phyloP scores from a whole-genome alignment of 257 asterid genomes.

The Henckelia pumila region DNA sequence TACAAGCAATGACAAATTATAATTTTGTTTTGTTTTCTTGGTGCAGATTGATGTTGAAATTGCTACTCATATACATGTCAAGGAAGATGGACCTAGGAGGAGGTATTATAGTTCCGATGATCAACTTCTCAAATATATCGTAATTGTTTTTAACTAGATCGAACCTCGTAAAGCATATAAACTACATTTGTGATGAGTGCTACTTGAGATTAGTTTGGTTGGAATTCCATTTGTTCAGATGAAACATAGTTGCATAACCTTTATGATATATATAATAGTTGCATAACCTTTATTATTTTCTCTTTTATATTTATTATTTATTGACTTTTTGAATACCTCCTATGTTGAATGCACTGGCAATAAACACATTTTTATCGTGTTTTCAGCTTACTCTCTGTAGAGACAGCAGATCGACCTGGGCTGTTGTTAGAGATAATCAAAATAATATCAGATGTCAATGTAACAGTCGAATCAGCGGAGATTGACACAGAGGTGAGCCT shows the following conservation, averaged over 20 bases:
- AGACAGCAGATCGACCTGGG: constrained; percentile 96
- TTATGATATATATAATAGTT: too few relatives aligned
- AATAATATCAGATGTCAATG: constrained; percentile 68
- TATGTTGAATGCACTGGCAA: neutral
- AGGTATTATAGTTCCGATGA: constrained; percentile 43
- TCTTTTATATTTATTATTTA: too few relatives aligned
- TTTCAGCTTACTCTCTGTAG: constrained; percentile 84
- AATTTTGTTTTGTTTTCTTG: constrained; percentile 8
- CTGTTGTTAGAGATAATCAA: constrained; percentile 78
- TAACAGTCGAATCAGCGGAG: constrained; percentile 92
- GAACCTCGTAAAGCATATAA: neutral
- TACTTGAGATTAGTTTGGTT: constrained; percentile 9
- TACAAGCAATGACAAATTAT: neutral
- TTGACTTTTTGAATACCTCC: neutral
- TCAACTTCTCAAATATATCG: constrained; percentile 16
- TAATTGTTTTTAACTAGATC: neutral
- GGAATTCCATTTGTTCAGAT: constrained; percentile 8
- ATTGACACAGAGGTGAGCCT: constrained; percentile 82
- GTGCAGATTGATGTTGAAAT: constrained; percentile 73
- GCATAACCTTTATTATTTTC: too few relatives aligned
- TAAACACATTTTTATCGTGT: neutral
- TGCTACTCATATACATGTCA: constrained; percentile 80
- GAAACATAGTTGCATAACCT: neutral
- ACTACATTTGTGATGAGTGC: constrained; percentile 14
- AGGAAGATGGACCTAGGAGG: constrained; percentile 82